Evolutionary conservation across 305 asterid genomes (phyloP), one percentile per base, ranked within the genome.

Genomic region (Petunia hybrid): DNA sequence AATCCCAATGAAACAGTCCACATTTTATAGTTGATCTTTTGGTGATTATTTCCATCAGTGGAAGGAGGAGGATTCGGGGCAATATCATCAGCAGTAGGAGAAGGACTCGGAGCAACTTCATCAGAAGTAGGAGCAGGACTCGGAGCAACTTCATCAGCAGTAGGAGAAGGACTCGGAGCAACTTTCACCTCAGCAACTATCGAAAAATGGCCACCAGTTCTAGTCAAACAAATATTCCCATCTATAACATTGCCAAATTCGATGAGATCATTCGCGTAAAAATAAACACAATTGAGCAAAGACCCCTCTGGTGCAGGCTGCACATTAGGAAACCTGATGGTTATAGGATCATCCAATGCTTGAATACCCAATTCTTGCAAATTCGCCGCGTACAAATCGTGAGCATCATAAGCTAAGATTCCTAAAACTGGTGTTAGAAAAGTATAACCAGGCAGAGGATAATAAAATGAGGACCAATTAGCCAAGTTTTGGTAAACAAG

Each of bases 361-460:
- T 77, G 64, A 38, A 87, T 67, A 40, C 75, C 81, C 78, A 87
- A 83, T 79, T 85, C 87, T 4, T 81, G 80, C 0, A 83, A 62
- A 53, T 80, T 77, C 63, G 40, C 79, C 14, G 94, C 94, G 0
- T 89, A 84, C 62, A 94, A 91, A 91, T 91, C 82, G 1, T 90
- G 22, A 40, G 87, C 90, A 73, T 87, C 84, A 77, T 87, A 87
- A 39, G 86, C 90, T 51, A 94, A 80, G 0, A 94, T 85, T 1
- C 97, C 98, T 6, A 94, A 59, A 79, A 94, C 85, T 10, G 98
- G 95, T 1, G 97, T 83, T 59, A 91, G 70, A 81, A 89, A 91
- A 1, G 87, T 85, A 80, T 87, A 87, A 42, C 95, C 98, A 9
- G 94, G 92, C 61, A 93, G 81, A 53, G 92, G 88, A 79, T 91